phyloP scores from a whole-genome alignment of 805 yeast genomes.

The Barnettozyma salicaria region DNA sequence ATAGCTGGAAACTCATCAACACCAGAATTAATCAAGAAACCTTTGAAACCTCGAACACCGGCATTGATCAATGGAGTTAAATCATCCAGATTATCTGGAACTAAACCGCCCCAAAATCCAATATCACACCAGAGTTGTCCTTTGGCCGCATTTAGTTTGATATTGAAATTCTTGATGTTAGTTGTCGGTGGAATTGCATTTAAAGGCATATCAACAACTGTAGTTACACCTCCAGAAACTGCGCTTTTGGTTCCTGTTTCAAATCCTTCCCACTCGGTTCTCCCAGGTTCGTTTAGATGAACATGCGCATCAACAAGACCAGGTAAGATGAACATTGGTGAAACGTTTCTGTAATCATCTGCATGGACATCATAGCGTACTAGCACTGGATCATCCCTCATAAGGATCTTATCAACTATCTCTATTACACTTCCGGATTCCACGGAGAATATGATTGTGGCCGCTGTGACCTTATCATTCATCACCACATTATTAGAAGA shows the following conservation, averaged over 20 bases:
- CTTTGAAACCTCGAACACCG: conserved; percentile 93
- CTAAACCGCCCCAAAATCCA: conserved; percentile 94
- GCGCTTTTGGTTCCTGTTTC: conserved; percentile 95
- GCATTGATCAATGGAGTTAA: conserved; percentile 69
- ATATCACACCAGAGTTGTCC: conserved; percentile 88
- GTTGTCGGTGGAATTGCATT: conserved; percentile 97
- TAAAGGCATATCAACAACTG: conserved; percentile 93
- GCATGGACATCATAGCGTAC: conserved; percentile 37
- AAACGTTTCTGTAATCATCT: conserved; percentile 43
- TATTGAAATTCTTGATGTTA: conserved; percentile 64
- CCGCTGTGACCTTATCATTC: conserved; percentile 42
- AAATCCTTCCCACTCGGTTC: conserved; percentile 98
- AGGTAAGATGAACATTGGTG: conserved; percentile 69
- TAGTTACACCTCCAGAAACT: conserved; percentile 93
- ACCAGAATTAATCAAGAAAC: conserved; percentile 90
- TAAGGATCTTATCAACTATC: conserved; percentile 37
- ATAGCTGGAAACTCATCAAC: conserved; percentile 93
- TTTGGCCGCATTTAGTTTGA: conserved; percentile 71
- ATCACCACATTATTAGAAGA: conserved; percentile 55
- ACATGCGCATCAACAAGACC: conserved; percentile 94
- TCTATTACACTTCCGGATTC: conserved; percentile 54
- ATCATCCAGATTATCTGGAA: conserved; percentile 69
- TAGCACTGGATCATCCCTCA: conserved; percentile 36
- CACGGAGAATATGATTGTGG: conserved; percentile 58
- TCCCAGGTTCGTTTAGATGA: conserved; percentile 94